A percentile compares a stretch with the other conserved stretches of the same genome.
phyloP scores from a whole-genome alignment of 805 yeast species.

The Ogataea trehalophila region DNA sequence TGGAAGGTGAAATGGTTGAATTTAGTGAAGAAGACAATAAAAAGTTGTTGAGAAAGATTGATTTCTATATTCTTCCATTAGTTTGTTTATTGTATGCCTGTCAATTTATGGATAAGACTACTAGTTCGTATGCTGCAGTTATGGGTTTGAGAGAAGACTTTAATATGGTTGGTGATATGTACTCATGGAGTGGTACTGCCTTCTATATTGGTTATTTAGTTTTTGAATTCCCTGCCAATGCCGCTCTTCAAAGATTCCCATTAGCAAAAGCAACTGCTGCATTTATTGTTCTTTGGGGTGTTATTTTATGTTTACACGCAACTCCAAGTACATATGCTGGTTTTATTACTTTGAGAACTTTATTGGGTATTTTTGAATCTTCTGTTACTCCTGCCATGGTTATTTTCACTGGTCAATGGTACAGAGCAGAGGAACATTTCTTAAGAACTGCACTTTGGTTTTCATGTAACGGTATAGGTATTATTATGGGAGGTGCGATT shows the following conservation, averaged over 20 bases:
- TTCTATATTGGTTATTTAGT: constrained; percentile 42
- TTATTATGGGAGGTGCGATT: constrained; percentile 44
- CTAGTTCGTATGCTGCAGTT: constrained; percentile 51
- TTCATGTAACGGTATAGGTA: constrained; percentile 42
- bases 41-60: constrained; percentile 37
- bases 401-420: constrained; percentile 35
- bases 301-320: constrained; percentile 41
- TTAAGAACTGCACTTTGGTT: constrained; percentile 26
- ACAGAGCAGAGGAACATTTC: constrained; percentile 27
- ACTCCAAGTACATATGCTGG: constrained; percentile 40
- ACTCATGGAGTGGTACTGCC: constrained; percentile 29
- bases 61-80: constrained; percentile 45
- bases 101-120: constrained; percentile 57
- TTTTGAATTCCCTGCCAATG: constrained; percentile 45
- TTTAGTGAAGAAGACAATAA: constrained; percentile 23
- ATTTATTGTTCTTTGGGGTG: constrained; percentile 46
- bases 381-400: constrained; percentile 32
- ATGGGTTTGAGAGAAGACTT: constrained; percentile 49
- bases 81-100: constrained; percentile 44
- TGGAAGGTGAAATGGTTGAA: constrained; percentile 10
- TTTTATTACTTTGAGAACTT: constrained; percentile 39
- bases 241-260: constrained; percentile 42
- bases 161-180: constrained; percentile 39
- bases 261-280: constrained; percentile 45
- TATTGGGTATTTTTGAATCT: constrained; percentile 42